Evolutionary conservation across 2,329 filamentous ascomycete genomes (phyloP).

Genomic region (Phyllosticta paracitricarpa): DNA sequence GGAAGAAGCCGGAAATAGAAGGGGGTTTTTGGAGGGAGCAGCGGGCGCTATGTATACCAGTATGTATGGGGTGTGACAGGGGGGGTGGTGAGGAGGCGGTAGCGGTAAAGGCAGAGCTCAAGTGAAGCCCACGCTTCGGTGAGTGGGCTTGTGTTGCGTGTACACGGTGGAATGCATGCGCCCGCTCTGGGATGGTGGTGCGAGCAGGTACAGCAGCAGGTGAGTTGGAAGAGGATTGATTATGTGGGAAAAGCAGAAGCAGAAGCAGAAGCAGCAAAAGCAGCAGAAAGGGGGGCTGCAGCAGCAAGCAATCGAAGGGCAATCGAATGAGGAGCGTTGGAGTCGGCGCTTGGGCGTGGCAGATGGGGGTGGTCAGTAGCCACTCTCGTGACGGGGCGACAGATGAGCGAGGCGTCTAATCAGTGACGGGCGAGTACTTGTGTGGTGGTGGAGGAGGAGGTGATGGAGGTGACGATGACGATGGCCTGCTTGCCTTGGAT

Average conservation of each 20-base stretch:
- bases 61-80: constrained; percentile 10
- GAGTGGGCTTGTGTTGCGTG: constrained; percentile 24
- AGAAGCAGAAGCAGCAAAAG: constrained; percentile 15
- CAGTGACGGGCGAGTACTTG: neutral
- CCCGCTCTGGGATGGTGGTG: constrained; percentile 23
- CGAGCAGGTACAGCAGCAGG: constrained; percentile 20
- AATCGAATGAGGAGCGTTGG: constrained; percentile 12
- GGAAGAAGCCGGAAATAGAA: constrained; percentile 13
- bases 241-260: neutral
- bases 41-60: constrained; percentile 19
- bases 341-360: neutral
- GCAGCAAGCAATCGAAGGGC: neutral
- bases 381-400: constrained; percentile 9
- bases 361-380: constrained; percentile 1
- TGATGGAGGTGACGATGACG: neutral
- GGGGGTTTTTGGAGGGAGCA: constrained; percentile 8
- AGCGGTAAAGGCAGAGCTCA: constrained; percentile 17
- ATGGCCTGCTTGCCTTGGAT: neutral
- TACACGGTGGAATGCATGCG: constrained; percentile 32
- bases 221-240: constrained; percentile 18
- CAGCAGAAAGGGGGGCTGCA: constrained; percentile 16
- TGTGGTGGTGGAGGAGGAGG: neutral
- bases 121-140: constrained; percentile 26
- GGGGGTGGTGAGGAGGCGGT: neutral
- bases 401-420: constrained; percentile 7